A percentile compares a stretch with the other conserved stretches of the same genome.
Evolutionary conservation across 371 early-diverging fungal genomes (phyloP).

Genomic region (Mucor ambiguus): DNA sequence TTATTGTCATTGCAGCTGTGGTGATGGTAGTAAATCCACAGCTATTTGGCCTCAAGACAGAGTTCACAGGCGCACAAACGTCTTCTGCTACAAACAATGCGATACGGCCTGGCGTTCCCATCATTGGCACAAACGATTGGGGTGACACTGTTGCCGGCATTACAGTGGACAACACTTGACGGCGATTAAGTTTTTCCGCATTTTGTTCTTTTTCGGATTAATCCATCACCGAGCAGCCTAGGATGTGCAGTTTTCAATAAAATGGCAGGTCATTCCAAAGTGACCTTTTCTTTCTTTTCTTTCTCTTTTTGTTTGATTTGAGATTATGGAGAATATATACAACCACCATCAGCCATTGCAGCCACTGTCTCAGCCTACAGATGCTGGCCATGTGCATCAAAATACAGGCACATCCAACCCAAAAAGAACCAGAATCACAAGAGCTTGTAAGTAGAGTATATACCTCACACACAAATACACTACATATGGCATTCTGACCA

Average conservation of each 20-base stretch:
- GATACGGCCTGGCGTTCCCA: constrained; percentile 45
- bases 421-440: constrained; percentile 35
- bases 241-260: neutral
- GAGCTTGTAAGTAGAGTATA: constrained; percentile 36
- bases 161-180: constrained; percentile 4
- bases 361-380: neutral
- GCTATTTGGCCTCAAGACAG: constrained; percentile 37
- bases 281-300: constrained; percentile 7
- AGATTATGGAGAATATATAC: neutral
- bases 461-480: no score
- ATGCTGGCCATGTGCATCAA: neutral
- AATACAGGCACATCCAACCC: constrained; percentile 4
- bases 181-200: neutral
- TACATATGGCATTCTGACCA: no score
- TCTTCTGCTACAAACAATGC: constrained; percentile 31
- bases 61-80: constrained; percentile 34
- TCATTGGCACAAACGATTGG: constrained; percentile 35
- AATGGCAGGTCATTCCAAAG: neutral
- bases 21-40: constrained; percentile 43
- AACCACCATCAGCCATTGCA: neutral
- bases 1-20: constrained; percentile 31
- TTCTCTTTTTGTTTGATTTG: neutral
- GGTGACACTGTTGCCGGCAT: constrained; percentile 41
- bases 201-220: neutral
- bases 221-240: neutral